These are phyloP conservation scores for Phytophthora aleatoria DNA, from an alignment of 352 stramenopile genomes.

Conservation along the genomic window DNA sequence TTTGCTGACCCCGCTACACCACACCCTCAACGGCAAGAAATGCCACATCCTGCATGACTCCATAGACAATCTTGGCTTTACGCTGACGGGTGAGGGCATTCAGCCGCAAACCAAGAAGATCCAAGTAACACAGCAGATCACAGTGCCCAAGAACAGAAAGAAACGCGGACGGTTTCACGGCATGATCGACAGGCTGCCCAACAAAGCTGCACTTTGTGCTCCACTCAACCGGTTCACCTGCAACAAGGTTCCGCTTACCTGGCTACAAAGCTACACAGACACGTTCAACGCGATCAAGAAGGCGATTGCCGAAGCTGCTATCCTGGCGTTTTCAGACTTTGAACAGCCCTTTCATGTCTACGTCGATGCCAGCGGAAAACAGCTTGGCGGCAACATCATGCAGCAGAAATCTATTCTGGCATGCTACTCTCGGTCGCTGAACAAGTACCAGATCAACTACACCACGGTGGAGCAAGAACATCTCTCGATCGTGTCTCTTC, in stretches of 20 bases:
- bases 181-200: not conserved
- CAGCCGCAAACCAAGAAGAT: conserved; percentile 4
- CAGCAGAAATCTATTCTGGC: not conserved
- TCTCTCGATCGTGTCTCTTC: not conserved
- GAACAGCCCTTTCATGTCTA: not conserved
- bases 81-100: conserved; percentile 1
- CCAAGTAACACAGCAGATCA: not conserved
- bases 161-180: not conserved
- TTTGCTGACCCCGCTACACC: too few relatives aligned
- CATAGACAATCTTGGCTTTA: conserved; percentile 3
- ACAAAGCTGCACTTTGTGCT: not conserved
- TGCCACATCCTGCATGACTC: conserved; percentile 8
- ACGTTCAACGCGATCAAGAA: not conserved
- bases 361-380: not conserved
- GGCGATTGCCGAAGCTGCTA: not conserved
- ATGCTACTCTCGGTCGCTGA: not conserved
- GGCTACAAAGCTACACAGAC: conserved; percentile 1
- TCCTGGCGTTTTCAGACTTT: not conserved
- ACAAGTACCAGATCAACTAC: conserved; percentile 1
- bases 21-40: conserved; percentile 7
- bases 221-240: not conserved
- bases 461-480: not conserved
- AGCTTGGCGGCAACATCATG: not conserved
- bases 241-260: not conserved
- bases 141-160: not conserved